Base-by-base conservation (phyloP, 2,329 filamentous ascomycete genomes). In the Aureobasidium mangrovei region DNA sequence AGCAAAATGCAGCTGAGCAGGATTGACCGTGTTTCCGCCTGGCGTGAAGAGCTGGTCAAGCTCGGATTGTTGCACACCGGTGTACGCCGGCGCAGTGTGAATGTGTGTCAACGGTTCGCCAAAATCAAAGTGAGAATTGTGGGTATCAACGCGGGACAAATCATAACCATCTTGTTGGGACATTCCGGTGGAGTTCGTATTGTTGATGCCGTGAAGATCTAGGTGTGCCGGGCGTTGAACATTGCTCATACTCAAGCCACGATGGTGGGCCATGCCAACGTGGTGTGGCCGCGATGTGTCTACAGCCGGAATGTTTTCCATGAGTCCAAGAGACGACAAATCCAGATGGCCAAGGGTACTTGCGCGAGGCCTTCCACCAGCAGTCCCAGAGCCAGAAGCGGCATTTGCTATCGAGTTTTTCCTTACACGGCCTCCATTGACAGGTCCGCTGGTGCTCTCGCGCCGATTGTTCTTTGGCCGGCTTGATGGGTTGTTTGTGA, bases 321-420 rank as follows among this genome's bases (percentile, higher is more conserved):
- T 57, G 27, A 67, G 46, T 5, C 85, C 87, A 68, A 95, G 80
- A 39, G 84, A 81, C 53, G 78, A 77, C 55, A 82, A 80, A 67
- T 96, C 93, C 55, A 97, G 83, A 69, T 97, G 91, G 66, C 91
- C 93, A 65, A 98, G 94, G 36, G 93, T 98, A 67, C 97, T 97
- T 53, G 93, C 91, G 63, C 93, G 79, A 26, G 91, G 93, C 60
- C 93, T 81, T 48, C 72, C 76, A 61, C 75, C 77, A 42, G 71
- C 66, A 10, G 6, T 35, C 48, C 71, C 73, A 24, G 52, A 5
- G 45, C 72, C 73, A 12, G 72, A 69, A 55, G 74, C 72, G 33
- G 72, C 74, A 61, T 80, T 83, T 45, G 85, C 90, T 56, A 94
- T 82, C 53, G 93, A 97, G 69, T 91, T 95, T 75, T 97, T 97